These are phyloP conservation scores for Candida insectalens DNA, from an alignment of 805 yeast species.

Conservation along the genomic window DNA sequence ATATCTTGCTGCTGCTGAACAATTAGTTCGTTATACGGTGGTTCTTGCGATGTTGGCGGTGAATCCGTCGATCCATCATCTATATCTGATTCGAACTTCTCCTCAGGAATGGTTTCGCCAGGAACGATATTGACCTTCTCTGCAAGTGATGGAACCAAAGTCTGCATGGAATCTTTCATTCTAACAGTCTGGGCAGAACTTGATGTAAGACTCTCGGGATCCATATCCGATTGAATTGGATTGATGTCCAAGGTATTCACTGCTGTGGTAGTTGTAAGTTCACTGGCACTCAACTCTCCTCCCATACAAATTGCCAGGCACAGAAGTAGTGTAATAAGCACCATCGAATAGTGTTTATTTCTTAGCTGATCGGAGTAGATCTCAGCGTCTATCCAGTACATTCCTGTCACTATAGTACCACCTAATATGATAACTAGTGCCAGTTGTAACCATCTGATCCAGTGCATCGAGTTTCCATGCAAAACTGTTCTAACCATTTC, in stretches of 20 bases:
- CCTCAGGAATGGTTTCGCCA: background rate
- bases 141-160: conserved; percentile 3
- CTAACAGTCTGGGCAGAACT: conserved; percentile 1
- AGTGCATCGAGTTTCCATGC: too few relatives aligned
- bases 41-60: conserved; percentile 8
- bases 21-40: conserved; percentile 6
- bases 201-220: background rate
- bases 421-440: too few relatives aligned
- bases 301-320: too few relatives aligned
- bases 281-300: too few relatives aligned
- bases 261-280: too few relatives aligned
- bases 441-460: too few relatives aligned
- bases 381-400: conserved; percentile 7
- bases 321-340: too few relatives aligned
- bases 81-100: too few relatives aligned
- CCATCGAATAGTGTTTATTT: too few relatives aligned
- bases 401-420: conserved; percentile 4
- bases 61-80: conserved; percentile 3
- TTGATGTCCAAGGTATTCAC: background rate
- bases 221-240: conserved; percentile 1
- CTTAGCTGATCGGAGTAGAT: too few relatives aligned
- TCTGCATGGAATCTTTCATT: conserved; percentile 4
- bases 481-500: too few relatives aligned
- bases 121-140: background rate
- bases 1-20: too few relatives aligned